These are phyloP conservation scores for Zychaea mexicana DNA, from an alignment of 371 early-diverging fungal genomes.

Conservation along the genomic window DNA sequence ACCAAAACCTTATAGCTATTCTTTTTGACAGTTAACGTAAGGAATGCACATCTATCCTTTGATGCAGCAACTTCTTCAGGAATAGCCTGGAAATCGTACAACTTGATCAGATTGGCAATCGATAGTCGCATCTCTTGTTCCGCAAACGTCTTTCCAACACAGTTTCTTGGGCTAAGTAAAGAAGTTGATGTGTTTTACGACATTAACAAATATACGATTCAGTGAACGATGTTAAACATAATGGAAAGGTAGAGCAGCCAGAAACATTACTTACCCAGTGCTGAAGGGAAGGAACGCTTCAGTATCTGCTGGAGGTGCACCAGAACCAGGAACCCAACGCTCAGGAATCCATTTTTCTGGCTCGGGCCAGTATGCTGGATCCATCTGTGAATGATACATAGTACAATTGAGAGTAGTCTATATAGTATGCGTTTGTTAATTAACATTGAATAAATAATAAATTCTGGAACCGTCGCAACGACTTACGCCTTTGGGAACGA, in stretches of 20 bases:
- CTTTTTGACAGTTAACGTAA: slow-evolving; percentile 25
- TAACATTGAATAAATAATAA: neutral
- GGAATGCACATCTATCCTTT: slow-evolving; percentile 20
- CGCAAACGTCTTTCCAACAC: slow-evolving; percentile 54
- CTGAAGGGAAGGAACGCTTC: slow-evolving; percentile 44
- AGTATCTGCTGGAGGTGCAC: slow-evolving; percentile 16
- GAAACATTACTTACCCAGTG: slow-evolving; percentile 22
- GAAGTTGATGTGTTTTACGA: neutral
- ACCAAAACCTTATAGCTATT: slow-evolving; percentile 24
- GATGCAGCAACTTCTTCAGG: slow-evolving; percentile 22
- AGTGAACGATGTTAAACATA: no score
- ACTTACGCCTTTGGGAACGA: slow-evolving; percentile 32
- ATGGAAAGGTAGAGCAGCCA: no score
- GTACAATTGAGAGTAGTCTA: slow-evolving; percentile 7
- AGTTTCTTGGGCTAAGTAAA: slow-evolving; percentile 43
- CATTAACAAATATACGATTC: neutral
- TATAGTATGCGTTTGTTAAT: neutral
- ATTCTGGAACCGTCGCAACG: no score
- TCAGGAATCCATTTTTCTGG: slow-evolving; percentile 31
- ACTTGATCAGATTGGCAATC: slow-evolving; percentile 32
- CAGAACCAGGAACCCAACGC: slow-evolving; percentile 26
- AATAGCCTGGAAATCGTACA: slow-evolving; percentile 29
- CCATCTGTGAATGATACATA: slow-evolving; percentile 18
- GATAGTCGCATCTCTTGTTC: slow-evolving; percentile 47
- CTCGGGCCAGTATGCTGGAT: slow-evolving; percentile 25